Evolutionary conservation across 345 rosid species (phyloP).

Genomic region (Salix exigua): DNA sequence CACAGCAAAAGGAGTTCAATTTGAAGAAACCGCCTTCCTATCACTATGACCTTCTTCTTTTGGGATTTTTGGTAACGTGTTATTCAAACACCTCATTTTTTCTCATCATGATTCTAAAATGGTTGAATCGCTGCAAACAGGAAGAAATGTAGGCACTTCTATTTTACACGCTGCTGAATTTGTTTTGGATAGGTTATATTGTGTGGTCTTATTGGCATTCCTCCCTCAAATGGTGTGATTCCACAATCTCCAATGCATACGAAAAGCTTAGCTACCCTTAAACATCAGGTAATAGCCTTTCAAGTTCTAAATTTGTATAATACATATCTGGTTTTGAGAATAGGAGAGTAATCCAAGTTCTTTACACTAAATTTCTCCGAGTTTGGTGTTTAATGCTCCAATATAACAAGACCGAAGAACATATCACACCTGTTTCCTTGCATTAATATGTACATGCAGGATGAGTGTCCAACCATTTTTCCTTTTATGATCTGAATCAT

Average conservation of each 20-base stretch:
- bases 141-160: neutral
- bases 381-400: neutral
- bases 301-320: neutral
- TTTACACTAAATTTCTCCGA: neutral
- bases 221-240: conserved; percentile 95
- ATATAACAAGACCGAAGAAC: neutral
- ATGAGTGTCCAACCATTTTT: neutral
- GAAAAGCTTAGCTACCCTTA: conserved; percentile 85
- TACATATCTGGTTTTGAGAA: neutral
- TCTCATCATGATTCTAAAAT: neutral
- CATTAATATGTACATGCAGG: neutral
- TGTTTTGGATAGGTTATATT: conserved; percentile 52
- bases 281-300: conserved; percentile 63
- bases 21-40: conserved; percentile 80
- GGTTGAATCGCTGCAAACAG: neutral
- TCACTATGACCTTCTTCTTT: conserved; percentile 85
- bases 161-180: neutral
- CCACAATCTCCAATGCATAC: conserved; percentile 99
- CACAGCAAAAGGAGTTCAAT: conserved; percentile 90
- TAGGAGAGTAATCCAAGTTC: neutral
- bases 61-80: conserved; percentile 71
- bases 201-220: conserved; percentile 92
- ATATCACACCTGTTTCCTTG: neutral
- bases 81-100: neutral
- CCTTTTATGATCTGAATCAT: neutral